Base-by-base conservation (phyloP, 2,329 filamentous ascomycete species). In the Chrysosporium queenslandicum region DNA sequence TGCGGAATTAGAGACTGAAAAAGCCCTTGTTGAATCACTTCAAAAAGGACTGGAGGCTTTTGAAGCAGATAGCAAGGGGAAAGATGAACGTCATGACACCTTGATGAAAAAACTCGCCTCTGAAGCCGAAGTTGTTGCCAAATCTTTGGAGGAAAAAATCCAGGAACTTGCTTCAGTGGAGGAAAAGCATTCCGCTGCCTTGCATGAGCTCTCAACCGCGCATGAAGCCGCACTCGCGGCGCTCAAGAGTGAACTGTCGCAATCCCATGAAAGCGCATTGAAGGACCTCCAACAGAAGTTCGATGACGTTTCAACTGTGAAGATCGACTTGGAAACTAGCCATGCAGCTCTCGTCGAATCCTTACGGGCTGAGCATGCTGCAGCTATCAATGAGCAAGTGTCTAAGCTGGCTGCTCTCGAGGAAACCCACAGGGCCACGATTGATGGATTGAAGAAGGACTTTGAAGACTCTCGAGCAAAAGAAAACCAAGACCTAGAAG, bases 401-500 rank as follows among this genome's bases (percentile, higher is more conserved):
- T 51, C 55, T 4, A 63, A 68, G 43, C 58, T 68, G 32, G 58
- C 64, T 1, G 55, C 62, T 2, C 64, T 68, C 3, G 61, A 54
- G 18, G 58, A 59, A 42, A 46, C 58, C 9, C 56, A 62, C 14
- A 45, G 59, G 30, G 56, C 60, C 37, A 59, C 63, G 36, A 58
- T 71, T 50, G 60, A 66, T 3, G 60, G 65, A 5, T 57, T 72
- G 30, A 65, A 68, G 36, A 62, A 64, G 42, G 60, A 64, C 29
- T 65, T 68, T 37, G 66, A 68, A 39, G 60, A 66, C 27, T 62
- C 61, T 16, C 63, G 64, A 46, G 52, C 57, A 23, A 63, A 66
- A 47, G 52, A 70, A 57, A 61, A 66, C 54, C 60, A 64, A 55
- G 68, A 74, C 45, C 58, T 70, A 56, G 66, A 73, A 54, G 55